These are phyloP conservation scores for Ogataea neopini DNA, from an alignment of 805 yeast species.

Conservation along the genomic window DNA sequence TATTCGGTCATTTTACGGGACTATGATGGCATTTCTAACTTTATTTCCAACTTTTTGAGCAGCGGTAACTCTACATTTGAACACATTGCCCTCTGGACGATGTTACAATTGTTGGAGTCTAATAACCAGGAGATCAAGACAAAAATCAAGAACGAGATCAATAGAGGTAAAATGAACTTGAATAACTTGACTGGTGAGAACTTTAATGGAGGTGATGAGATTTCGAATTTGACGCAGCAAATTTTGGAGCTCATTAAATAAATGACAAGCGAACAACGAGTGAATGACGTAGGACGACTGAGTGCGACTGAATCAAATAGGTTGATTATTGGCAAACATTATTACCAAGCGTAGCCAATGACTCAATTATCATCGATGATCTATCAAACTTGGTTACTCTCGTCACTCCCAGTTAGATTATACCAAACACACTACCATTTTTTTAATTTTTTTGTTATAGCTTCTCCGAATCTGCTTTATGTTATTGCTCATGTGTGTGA, in stretches of 20 bases:
- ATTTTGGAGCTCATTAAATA: slow-evolving; percentile 37
- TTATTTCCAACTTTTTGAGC: slow-evolving; percentile 75
- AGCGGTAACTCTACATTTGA: slow-evolving; percentile 92
- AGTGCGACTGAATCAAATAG: no score
- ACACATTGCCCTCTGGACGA: slow-evolving; percentile 97
- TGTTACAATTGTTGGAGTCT: slow-evolving; percentile 87
- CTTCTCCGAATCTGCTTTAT: slow-evolving; percentile 2
- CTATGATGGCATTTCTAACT: slow-evolving; percentile 91
- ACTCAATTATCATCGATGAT: no score
- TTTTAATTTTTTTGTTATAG: neutral
- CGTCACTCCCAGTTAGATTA: slow-evolving; percentile 1
- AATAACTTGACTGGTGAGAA: slow-evolving; percentile 37
- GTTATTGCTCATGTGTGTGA: neutral
- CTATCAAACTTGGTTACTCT: no score
- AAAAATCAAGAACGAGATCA: slow-evolving; percentile 35
- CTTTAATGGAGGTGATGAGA: slow-evolving; percentile 38
- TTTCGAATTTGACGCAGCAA: slow-evolving; percentile 39
- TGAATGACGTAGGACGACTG: no score
- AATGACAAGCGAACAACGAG: no score
- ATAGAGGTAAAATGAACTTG: slow-evolving; percentile 34
- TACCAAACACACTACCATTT: neutral
- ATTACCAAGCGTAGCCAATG: no score
- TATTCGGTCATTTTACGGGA: slow-evolving; percentile 74
- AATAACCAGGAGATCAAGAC: slow-evolving; percentile 62
- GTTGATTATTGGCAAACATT: no score